Percentiles rank a stretch among this genome's conserved stretches.
These are phyloP conservation scores for Ceratobasidium sp. DNA, from an alignment of 1,284 basidiomycete genomes.

Conservation along the genomic window DNA sequence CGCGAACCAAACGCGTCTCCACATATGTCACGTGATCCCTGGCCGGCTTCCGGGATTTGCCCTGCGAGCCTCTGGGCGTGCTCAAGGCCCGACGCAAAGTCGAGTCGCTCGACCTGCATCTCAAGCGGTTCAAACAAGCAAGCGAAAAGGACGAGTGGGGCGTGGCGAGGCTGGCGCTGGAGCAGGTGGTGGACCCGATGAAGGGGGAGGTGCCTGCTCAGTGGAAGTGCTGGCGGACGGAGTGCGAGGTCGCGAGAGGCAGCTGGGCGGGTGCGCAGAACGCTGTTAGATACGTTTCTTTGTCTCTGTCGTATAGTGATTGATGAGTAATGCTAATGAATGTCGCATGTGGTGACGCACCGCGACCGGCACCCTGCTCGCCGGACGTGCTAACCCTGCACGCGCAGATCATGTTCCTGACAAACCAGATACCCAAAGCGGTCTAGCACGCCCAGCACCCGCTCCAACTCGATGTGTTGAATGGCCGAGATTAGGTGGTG, in stretches of 20 bases:
- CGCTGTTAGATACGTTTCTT: slow-evolving; percentile 77
- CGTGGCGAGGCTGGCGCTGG: slow-evolving; percentile 76
- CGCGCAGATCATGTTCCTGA: slow-evolving; percentile 83
- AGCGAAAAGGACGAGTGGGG: slow-evolving; percentile 75
- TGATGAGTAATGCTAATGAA: slow-evolving; percentile 27
- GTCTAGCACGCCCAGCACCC: slow-evolving; percentile 81
- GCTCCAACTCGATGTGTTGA: slow-evolving; percentile 71
- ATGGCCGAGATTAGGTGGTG: slow-evolving; percentile 69
- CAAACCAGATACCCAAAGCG: slow-evolving; percentile 78
- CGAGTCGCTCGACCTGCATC: slow-evolving; percentile 72
- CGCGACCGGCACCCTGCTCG: slow-evolving; percentile 78
- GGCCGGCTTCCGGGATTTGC: too few species aligned
- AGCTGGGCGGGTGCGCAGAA: slow-evolving; percentile 78
- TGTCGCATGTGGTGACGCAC: slow-evolving; percentile 70
- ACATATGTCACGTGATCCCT: too few species aligned
- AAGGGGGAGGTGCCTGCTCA: slow-evolving; percentile 76
- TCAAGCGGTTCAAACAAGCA: slow-evolving; percentile 73
- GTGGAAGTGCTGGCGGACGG: slow-evolving; percentile 84
- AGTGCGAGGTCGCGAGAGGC: slow-evolving; percentile 78
- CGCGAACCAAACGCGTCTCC: too few species aligned
- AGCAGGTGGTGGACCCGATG: slow-evolving; percentile 68
- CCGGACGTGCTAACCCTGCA: slow-evolving; percentile 87
- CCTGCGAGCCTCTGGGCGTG: slow-evolving; percentile 62
- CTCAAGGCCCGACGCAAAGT: slow-evolving; percentile 73
- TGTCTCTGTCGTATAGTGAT: too few species aligned